A percentile compares a stretch with the other conserved stretches of the same genome.
Conservation (phyloP, 768 basidiomycete species). For the Russula griseocarnosa region DNA sequence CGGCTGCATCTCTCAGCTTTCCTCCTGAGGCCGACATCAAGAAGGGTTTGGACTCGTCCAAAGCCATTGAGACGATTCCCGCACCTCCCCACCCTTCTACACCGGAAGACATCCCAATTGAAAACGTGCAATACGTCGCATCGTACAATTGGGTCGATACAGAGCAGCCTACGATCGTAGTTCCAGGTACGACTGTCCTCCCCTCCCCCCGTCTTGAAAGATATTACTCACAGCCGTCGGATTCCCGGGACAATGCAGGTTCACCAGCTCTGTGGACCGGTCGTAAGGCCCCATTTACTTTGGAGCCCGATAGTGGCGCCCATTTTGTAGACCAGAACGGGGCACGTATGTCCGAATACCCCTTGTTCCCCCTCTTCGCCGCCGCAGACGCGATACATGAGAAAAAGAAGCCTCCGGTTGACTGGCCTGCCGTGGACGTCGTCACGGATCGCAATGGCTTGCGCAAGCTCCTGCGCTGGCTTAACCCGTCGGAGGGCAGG, state of each 20-base stretch:
- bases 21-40: constrained; percentile 10
- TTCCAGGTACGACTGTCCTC: constrained; percentile 31
- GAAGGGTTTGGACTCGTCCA: constrained; percentile 17
- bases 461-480: constrained; percentile 60
- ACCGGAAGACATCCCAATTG: constrained; percentile 9
- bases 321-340: constrained; percentile 57
- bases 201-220: neutral
- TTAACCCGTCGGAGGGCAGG: constrained; percentile 31
- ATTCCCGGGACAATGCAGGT: constrained; percentile 37
- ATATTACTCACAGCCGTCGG: neutral
- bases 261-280: constrained; percentile 58
- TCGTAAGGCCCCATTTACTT: constrained; percentile 45
- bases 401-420: constrained; percentile 32
- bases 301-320: constrained; percentile 51
- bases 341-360: constrained; percentile 38
- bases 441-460: constrained; percentile 65
- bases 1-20: neutral
- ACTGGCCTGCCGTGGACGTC: constrained; percentile 41
- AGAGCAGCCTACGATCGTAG: constrained; percentile 32
- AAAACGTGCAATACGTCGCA: constrained; percentile 32
- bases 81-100: neutral
- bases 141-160: constrained; percentile 35
- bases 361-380: constrained; percentile 54
- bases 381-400: constrained; percentile 46
- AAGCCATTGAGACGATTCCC: constrained; percentile 14